Conservation (phyloP, 2,329 filamentous ascomycete species). For the Aspergillus vadensis region DNA sequence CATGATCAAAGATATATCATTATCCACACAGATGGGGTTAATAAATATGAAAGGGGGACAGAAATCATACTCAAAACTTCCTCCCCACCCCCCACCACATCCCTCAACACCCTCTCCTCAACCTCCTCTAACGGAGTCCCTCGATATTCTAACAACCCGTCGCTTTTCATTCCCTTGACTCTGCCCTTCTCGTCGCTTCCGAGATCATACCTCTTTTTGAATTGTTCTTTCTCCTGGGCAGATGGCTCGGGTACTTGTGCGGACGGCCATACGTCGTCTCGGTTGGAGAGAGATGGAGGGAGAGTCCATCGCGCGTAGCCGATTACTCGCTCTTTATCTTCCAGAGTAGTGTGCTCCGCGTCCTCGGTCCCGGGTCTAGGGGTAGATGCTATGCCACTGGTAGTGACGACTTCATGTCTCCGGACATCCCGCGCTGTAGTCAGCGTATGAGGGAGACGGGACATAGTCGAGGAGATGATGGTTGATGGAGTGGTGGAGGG, state of each 20-base stretch:
- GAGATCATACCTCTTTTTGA: neutral
- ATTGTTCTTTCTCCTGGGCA: rapidly evolving
- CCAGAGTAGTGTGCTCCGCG: rapidly evolving
- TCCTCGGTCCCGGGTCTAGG: rapidly evolving
- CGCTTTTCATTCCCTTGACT: neutral
- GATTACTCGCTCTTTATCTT: neutral
- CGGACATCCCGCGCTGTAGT: neutral
- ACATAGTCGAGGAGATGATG: neutral
- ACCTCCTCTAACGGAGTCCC: neutral
- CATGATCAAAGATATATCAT: too few species aligned
- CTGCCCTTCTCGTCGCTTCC: neutral
- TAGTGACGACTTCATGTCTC: neutral
- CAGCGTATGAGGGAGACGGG: neutral
- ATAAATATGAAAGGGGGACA: too few species aligned
- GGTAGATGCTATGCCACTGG: neutral
- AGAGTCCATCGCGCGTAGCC: neutral
- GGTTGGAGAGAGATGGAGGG: neutral
- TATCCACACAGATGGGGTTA: too few species aligned
- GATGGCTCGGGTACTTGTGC: neutral
- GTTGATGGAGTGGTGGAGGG: neutral
- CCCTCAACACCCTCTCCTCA: neutral
- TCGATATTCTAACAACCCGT: neutral
- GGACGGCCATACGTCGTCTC: neutral
- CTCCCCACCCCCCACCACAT: neutral
- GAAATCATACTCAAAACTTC: slow-evolving; percentile 1